Conservation (phyloP, 108 stramenopile genomes). For the Skeletonema menzelii region DNA sequence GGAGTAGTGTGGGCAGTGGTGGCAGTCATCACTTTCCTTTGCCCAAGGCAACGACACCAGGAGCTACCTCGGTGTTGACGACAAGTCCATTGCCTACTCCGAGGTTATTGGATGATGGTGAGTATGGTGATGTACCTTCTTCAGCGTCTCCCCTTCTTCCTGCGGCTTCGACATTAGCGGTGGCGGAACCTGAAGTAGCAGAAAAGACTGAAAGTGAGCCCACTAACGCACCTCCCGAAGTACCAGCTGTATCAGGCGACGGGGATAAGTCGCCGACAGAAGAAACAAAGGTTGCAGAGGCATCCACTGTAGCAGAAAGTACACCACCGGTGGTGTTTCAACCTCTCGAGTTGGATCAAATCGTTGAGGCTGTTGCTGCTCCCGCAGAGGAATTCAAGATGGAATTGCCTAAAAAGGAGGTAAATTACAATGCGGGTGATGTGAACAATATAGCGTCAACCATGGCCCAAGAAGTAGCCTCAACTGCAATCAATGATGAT, state of each 20-base stretch:
- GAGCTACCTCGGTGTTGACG: neutral
- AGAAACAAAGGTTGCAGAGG: neutral
- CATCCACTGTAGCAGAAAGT: neutral
- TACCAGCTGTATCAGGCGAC: neutral
- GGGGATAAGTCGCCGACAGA: neutral
- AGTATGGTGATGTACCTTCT: neutral
- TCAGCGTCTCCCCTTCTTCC: neutral
- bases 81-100: neutral
- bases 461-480: neutral
- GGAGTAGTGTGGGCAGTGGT: neutral
- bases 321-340: neutral
- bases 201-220: neutral
- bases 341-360: neutral
- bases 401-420: neutral
- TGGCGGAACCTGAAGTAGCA: neutral
- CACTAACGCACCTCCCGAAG: neutral
- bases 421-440: neutral
- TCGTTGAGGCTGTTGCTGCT: neutral
- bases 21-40: neutral
- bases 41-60: neutral
- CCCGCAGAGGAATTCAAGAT: neutral
- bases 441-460: neutral
- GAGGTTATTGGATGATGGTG: neutral
- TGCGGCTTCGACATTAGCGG: neutral
- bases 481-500: neutral